These are phyloP conservation scores for Aspergillus avenaceus DNA, from an alignment of 495 filamentous ascomycete genomes.

Conservation along the genomic window DNA sequence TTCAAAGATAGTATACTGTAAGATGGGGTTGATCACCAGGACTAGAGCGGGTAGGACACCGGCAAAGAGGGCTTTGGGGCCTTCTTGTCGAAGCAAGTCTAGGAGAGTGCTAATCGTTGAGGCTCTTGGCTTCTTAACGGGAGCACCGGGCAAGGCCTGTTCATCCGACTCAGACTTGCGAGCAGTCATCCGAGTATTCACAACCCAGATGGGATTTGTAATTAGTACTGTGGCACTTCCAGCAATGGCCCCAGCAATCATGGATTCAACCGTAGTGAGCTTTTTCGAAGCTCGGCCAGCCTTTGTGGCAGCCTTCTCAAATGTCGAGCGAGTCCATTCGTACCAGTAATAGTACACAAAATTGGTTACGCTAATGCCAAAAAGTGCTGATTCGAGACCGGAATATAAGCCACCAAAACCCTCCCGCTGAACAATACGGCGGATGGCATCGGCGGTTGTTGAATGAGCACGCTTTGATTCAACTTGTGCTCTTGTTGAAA, in stretches of 20 bases:
- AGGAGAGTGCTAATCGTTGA: conserved; percentile 77
- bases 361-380: conserved; percentile 97
- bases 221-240: conserved; percentile 90
- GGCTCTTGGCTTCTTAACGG: conserved; percentile 45
- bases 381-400: conserved; percentile 83
- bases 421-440: conserved; percentile 86
- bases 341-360: conserved; percentile 99
- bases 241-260: conserved; percentile 93
- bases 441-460: conserved; percentile 72
- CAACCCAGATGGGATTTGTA: conserved; percentile 98
- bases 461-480: conserved; percentile 90
- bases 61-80: conserved; percentile 77
- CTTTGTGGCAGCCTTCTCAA: conserved; percentile 74
- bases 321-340: conserved; percentile 89
- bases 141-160: conserved; percentile 46
- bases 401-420: conserved; percentile 84
- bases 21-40: conserved; percentile 93
- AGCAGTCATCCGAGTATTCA: conserved; percentile 97
- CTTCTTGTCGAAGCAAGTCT: conserved; percentile 72
- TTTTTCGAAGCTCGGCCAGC: conserved; percentile 75
- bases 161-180: conserved; percentile 59
- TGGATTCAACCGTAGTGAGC: conserved; percentile 83
- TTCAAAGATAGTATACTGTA: conserved; percentile 99
- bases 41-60: conserved; percentile 91
- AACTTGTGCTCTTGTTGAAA: conserved; percentile 96